Percentiles rank a stretch among this genome's conserved stretches.
phyloP scores from a whole-genome alignment of 2,329 filamentous ascomycete genomes.

The Fusarium robinianum region DNA sequence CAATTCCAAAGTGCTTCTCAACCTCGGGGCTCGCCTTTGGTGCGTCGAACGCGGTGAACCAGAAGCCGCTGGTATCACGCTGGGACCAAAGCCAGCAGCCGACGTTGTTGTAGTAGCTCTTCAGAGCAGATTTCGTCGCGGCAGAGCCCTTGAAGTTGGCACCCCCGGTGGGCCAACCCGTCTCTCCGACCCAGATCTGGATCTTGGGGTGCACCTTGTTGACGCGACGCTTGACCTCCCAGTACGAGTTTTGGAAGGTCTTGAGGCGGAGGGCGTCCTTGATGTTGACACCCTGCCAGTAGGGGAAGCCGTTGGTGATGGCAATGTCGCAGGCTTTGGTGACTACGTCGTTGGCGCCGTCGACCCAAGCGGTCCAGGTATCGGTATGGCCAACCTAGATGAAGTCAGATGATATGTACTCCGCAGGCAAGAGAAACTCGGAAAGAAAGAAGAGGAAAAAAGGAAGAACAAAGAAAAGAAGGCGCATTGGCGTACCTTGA shows the following conservation, averaged over 20 bases:
- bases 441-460: too few relatives aligned
- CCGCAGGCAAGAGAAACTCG: too few relatives aligned
- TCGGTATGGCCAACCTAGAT: constrained; percentile 32
- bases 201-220: constrained; percentile 26
- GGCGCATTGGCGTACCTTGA: constrained; percentile 15
- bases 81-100: constrained; percentile 30
- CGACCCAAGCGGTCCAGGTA: constrained; percentile 35
- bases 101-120: constrained; percentile 31
- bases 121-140: constrained; percentile 17
- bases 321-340: constrained; percentile 31
- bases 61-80: constrained; percentile 27
- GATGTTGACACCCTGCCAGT: constrained; percentile 32
- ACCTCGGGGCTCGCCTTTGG: constrained; percentile 25
- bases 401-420: too few relatives aligned
- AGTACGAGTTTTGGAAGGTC: constrained; percentile 33
- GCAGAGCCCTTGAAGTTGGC: constrained; percentile 26
- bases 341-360: constrained; percentile 31
- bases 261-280: constrained; percentile 31
- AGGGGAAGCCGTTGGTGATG: constrained; percentile 34
- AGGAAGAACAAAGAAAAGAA: not conserved
- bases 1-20: constrained; percentile 34
- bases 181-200: constrained; percentile 32
- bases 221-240: constrained; percentile 28
- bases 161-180: constrained; percentile 29
- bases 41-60: constrained; percentile 33